Evolutionary conservation across 257 asterid species (phyloP).

Genomic region (Henckelia pumila): DNA sequence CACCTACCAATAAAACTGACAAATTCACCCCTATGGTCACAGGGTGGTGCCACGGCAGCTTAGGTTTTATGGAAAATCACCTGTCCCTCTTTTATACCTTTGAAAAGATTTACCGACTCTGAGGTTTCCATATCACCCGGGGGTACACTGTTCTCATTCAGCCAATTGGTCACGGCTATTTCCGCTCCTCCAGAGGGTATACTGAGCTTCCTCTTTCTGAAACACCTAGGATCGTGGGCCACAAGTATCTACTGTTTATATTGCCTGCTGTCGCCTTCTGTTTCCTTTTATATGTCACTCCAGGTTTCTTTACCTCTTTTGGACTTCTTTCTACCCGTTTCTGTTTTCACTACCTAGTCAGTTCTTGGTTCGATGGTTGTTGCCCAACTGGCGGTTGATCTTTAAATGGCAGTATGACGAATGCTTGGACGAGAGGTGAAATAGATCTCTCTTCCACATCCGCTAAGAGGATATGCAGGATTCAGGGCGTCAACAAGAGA

Average conservation of each 20-base stretch:
- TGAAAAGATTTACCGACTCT: too few species aligned
- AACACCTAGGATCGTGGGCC: too few species aligned
- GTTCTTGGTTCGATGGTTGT: neutral
- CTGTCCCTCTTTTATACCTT: too few species aligned
- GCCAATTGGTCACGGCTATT: too few species aligned
- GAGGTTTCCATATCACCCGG: too few species aligned
- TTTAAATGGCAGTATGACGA: neutral
- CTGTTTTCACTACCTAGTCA: neutral
- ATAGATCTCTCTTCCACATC: neutral
- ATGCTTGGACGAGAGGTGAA: constrained; percentile 2
- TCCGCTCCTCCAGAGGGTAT: too few species aligned
- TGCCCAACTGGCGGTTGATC: neutral
- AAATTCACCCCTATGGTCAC: too few species aligned
- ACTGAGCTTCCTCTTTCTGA: too few species aligned
- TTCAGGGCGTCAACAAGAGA: neutral
- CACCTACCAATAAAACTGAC: too few species aligned
- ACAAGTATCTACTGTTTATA: neutral
- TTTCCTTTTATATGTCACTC: neutral
- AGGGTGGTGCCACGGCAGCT: too few species aligned
- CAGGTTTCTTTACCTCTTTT: neutral
- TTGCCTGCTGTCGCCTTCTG: neutral
- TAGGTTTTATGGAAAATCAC: too few species aligned
- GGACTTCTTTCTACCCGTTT: neutral
- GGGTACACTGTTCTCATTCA: too few species aligned
- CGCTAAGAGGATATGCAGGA: constrained; percentile 1